phyloP scores from a whole-genome alignment of 2,329 filamentous ascomycete genomes.

The Hymenoscyphus albidus region DNA sequence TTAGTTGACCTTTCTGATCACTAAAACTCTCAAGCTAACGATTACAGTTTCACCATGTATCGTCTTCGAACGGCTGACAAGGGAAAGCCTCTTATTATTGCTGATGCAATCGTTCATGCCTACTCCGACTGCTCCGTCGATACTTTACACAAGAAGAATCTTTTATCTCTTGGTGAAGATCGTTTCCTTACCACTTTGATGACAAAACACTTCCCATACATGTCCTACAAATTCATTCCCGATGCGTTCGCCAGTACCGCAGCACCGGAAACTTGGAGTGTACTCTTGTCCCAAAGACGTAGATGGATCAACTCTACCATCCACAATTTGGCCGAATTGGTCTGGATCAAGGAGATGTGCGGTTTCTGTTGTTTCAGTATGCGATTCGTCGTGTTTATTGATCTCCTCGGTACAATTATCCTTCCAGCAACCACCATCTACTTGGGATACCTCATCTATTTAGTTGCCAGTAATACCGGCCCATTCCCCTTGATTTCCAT shows the following conservation, averaged over 20 bases:
- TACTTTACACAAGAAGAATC: slow-evolving; percentile 91
- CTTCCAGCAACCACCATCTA: slow-evolving; percentile 86
- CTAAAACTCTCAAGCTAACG: slow-evolving; percentile 36
- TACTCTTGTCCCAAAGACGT: slow-evolving; percentile 93
- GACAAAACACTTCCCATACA: slow-evolving; percentile 94
- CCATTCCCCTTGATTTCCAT: slow-evolving; percentile 85
- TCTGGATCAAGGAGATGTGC: slow-evolving; percentile 88
- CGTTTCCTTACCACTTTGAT: slow-evolving; percentile 95
- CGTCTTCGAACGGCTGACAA: slow-evolving; percentile 90
- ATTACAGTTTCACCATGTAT: slow-evolving; percentile 92
- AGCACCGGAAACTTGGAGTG: slow-evolving; percentile 89
- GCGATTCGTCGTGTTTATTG: slow-evolving; percentile 93
- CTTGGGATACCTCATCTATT: slow-evolving; percentile 82
- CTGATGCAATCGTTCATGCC: slow-evolving; percentile 80
- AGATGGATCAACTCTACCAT: slow-evolving; percentile 99
- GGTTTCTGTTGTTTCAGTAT: slow-evolving; percentile 99
- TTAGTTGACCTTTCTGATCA: slow-evolving; percentile 46
- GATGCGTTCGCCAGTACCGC: slow-evolving; percentile 92
- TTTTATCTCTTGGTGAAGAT: slow-evolving; percentile 92
- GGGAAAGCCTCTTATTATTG: slow-evolving; percentile 90
- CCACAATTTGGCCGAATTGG: slow-evolving; percentile 89
- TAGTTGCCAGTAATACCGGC: slow-evolving; percentile 62
- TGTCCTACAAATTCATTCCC: slow-evolving; percentile 94
- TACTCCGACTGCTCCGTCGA: slow-evolving; percentile 89
- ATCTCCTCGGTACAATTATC: slow-evolving; percentile 88